phyloP scores from a whole-genome alignment of 2,329 filamentous ascomycete genomes.

The Aspergillus felis region DNA sequence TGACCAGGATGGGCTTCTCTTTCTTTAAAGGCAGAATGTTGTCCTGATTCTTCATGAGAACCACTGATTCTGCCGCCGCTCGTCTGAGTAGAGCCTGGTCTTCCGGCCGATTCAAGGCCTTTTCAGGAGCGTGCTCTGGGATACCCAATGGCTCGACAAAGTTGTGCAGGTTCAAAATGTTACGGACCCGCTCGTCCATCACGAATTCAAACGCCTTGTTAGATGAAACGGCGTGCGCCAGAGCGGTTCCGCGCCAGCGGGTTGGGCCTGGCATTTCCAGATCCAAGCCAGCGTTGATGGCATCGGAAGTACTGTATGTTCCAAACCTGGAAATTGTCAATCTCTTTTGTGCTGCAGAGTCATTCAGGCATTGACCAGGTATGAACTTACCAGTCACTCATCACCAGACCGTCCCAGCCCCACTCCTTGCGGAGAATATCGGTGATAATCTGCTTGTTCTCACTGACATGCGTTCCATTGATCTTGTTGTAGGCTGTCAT shows the following conservation, averaged over 20 bases:
- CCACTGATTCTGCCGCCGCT: slow-evolving; percentile 65
- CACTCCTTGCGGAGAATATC: slow-evolving; percentile 46
- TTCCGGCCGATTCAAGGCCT: slow-evolving; percentile 55
- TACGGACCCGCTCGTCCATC: slow-evolving; percentile 56
- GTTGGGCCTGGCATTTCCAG: slow-evolving; percentile 48
- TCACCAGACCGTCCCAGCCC: slow-evolving; percentile 44
- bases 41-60: slow-evolving; percentile 69
- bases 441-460: slow-evolving; percentile 39
- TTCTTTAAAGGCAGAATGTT: slow-evolving; percentile 56
- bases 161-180: slow-evolving; percentile 59
- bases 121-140: slow-evolving; percentile 53
- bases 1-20: slow-evolving; percentile 47
- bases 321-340: slow-evolving; percentile 34
- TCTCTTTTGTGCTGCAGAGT: not conserved
- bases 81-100: slow-evolving; percentile 61
- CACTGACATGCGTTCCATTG: slow-evolving; percentile 48
- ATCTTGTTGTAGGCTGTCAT: slow-evolving; percentile 60
- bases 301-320: slow-evolving; percentile 44
- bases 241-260: slow-evolving; percentile 38
- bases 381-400: slow-evolving; percentile 43
- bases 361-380: not conserved
- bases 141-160: slow-evolving; percentile 52
- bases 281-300: slow-evolving; percentile 44
- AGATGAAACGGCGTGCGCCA: slow-evolving; percentile 46
- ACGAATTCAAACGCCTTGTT: slow-evolving; percentile 55